A percentile compares a stretch with the other conserved stretches of the same genome.
Evolutionary conservation across 1,139 yeast species (phyloP).

Genomic region (Zygoascus meyerae): DNA sequence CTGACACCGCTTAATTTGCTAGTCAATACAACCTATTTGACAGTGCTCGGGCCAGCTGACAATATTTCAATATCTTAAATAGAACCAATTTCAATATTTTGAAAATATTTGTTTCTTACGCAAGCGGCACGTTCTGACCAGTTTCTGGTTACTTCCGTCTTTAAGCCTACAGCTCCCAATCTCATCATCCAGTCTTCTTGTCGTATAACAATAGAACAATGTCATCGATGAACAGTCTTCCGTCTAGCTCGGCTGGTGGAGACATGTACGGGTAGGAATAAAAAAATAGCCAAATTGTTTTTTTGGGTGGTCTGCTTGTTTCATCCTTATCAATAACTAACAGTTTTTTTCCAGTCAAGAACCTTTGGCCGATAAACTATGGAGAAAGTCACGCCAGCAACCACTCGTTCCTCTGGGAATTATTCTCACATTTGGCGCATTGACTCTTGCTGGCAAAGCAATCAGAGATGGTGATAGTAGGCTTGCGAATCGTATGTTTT

Average conservation of each 20-base stretch:
- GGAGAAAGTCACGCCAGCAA: conserved; percentile 33
- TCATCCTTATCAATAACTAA: not conserved
- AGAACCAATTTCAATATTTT: too few species aligned
- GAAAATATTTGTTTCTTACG: too few species aligned
- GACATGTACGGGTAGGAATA: conserved; percentile 6
- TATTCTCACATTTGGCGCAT: conserved; percentile 73
- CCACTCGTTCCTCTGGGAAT: conserved; percentile 66
- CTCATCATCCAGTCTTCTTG: too few species aligned
- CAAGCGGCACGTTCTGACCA: too few species aligned
- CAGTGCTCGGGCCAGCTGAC: not conserved
- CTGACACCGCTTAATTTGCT: not conserved
- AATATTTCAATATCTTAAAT: too few species aligned
- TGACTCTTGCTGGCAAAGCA: conserved; percentile 70
- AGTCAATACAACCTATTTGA: too few species aligned
- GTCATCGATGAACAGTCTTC: conserved; percentile 8
- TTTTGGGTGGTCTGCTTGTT: not conserved
- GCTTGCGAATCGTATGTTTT: conserved; percentile 78
- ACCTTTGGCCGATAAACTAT: conserved; percentile 23
- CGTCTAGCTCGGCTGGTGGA: conserved; percentile 3
- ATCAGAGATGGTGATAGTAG: conserved; percentile 65
- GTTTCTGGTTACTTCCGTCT: too few species aligned
- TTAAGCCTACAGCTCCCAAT: too few species aligned
- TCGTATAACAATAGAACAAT: not conserved
- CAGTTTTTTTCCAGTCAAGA: conserved; percentile 7
- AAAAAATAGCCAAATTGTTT: not conserved